Percentiles rank a stretch among this genome's conserved stretches.
Evolutionary conservation across 2,329 filamentous ascomycete species (phyloP).

Genomic region (Westerdykella ornata): DNA sequence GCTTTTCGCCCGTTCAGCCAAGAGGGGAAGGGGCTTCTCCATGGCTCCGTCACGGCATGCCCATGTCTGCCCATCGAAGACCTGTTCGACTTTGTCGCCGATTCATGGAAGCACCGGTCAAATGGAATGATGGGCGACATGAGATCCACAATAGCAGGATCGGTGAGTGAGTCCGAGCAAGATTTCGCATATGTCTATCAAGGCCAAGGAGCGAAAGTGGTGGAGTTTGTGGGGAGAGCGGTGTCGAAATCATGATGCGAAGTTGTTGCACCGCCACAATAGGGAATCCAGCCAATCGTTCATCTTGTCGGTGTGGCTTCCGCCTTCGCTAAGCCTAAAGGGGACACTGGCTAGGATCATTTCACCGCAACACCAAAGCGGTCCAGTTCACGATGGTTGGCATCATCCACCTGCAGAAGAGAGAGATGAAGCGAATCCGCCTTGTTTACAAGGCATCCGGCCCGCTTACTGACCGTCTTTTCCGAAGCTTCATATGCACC

Average conservation of each 20-base stretch:
- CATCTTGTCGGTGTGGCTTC: background rate
- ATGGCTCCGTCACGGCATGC: background rate
- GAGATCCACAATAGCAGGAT: background rate
- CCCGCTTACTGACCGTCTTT: too few species aligned
- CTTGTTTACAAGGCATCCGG: too few species aligned
- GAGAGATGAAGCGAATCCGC: too few species aligned
- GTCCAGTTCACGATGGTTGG: too few species aligned
- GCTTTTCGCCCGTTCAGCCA: too few species aligned
- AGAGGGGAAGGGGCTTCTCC: background rate
- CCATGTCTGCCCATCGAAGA: background rate
- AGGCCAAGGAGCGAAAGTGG: background rate
- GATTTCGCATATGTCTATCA: background rate
- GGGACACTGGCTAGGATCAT: background rate
- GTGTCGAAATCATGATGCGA: background rate
- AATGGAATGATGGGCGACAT: too few species aligned
- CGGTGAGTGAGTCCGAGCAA: background rate
- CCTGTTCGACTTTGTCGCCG: background rate
- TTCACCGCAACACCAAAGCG: background rate
- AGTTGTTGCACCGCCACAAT: background rate
- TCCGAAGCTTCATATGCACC: too few species aligned
- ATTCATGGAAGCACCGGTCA: too few species aligned
- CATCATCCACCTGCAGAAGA: too few species aligned
- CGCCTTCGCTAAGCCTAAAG: background rate
- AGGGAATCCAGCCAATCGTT: background rate
- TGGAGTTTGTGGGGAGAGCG: background rate